These are phyloP conservation scores for Phlebiopsis gigantea DNA, from an alignment of 768 basidiomycete species.

Conservation along the genomic window DNA sequence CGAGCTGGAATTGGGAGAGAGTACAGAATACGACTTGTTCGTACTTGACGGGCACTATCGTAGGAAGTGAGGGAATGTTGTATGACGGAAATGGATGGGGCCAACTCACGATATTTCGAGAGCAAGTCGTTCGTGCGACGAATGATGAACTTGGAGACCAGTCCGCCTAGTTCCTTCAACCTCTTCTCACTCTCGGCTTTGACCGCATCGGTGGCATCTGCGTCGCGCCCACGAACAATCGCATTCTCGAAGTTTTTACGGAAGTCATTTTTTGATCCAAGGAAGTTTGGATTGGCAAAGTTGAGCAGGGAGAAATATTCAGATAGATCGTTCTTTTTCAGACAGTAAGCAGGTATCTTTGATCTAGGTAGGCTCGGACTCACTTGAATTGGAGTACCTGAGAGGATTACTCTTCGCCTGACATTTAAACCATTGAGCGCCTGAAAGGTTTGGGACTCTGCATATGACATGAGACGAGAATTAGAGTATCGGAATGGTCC, in stretches of 20 bases:
- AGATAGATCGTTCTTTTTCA: slow-evolving; percentile 90
- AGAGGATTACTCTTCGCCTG: slow-evolving; percentile 86
- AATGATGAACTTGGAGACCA: slow-evolving; percentile 93
- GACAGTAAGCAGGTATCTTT: not conserved
- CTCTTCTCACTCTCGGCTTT: slow-evolving; percentile 86
- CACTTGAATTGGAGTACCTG: slow-evolving; percentile 91
- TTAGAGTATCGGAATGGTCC: not conserved
- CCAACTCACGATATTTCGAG: slow-evolving; percentile 85
- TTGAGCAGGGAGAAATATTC: slow-evolving; percentile 93
- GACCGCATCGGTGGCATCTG: slow-evolving; percentile 71
- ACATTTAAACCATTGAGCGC: slow-evolving; percentile 80
- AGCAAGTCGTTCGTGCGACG: slow-evolving; percentile 89
- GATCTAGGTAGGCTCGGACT: too few relatives aligned
- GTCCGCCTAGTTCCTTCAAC: slow-evolving; percentile 81
- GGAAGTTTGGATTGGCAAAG: slow-evolving; percentile 88
- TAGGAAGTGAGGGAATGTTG: slow-evolving; percentile 7
- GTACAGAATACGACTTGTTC: slow-evolving; percentile 96
- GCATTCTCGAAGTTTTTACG: slow-evolving; percentile 92
- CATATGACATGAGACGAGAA: slow-evolving; percentile 1
- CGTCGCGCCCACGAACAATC: slow-evolving; percentile 88
- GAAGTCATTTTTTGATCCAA: slow-evolving; percentile 87
- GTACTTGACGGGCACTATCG: slow-evolving; percentile 94
- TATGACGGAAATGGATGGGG: not conserved
- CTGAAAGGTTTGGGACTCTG: slow-evolving; percentile 85
- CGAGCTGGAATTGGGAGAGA: slow-evolving; percentile 75